Evolutionary conservation across 1,139 yeast species (phyloP), one percentile per base, ranked within the genome.

Genomic region (Wickerhamomyces sp.): DNA sequence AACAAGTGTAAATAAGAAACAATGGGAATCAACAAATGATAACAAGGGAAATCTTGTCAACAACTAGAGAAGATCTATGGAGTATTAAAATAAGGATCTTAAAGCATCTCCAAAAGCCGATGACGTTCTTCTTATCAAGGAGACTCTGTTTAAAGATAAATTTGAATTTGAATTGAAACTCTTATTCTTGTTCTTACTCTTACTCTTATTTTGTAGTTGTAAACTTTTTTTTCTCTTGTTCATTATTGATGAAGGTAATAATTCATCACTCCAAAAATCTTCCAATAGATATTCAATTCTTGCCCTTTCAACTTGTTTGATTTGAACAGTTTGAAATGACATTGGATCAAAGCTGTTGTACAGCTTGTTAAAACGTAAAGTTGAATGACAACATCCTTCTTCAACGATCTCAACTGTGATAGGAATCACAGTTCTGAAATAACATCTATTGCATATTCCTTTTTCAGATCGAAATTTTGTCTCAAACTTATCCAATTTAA

Each of bases 221-320:
- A 5, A 4, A 17, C 18, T 18, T 26, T 33, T 36, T 28, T 32
- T 31, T 15, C 38, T 34, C 17, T 40, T 35, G 1, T 33, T 28
- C n/a, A 36, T 14, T 2, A 37, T 24, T 3, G 31, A 31, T 8
- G 23, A 13, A 4, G 48, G 32, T 2, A 35, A 15, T 29, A 51
- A 37, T 23, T 49, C 54, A 14, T 49, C 49, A 25, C 54, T 49
- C 52, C 49, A 49, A 21, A 49, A 24, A 24, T 50, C 49, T 31
- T 46, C 45, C 35, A 51, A 38, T 6, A 37, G 24, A 16, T 33
- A 34, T 26, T 45, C 51, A 16, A 46, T 30, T 15, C 39, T 38
- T 1, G 37, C 24, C 17, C 40, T 32, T 6, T 51, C 51, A 5
- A 31, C 5, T 11, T 28, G 38, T 15, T 27, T 39, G 10, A 45